Conservation (phyloP, 495 filamentous ascomycete species). For the Wilcoxina mikolae region DNA sequence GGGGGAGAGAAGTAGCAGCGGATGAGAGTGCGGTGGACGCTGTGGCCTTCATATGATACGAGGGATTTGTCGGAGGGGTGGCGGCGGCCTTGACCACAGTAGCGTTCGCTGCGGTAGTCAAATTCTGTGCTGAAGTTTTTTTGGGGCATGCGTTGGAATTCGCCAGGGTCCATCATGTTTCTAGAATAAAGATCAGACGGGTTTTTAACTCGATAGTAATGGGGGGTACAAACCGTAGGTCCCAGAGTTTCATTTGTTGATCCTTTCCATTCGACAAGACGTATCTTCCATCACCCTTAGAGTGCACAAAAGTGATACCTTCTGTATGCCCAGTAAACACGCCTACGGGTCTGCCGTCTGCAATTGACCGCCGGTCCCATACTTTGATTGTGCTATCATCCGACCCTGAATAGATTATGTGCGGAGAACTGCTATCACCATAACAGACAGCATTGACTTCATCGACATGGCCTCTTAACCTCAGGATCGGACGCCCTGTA, state of each 20-base stretch:
- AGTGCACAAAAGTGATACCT: constrained; percentile 88
- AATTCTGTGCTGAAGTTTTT: constrained; percentile 50
- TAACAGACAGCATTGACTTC: constrained; percentile 98
- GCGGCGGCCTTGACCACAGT: constrained; percentile 5
- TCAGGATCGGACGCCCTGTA: constrained; percentile 52
- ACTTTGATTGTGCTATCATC: constrained; percentile 91
- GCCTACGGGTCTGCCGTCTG: constrained; percentile 71
- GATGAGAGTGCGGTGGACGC: constrained; percentile 76
- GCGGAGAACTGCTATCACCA: constrained; percentile 73
- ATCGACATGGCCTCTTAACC: constrained; percentile 60
- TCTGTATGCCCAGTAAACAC: constrained; percentile 91
- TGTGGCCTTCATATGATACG: constrained; percentile 84
- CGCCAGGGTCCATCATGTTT: constrained; percentile 39
- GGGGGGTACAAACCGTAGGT: constrained; percentile 47
- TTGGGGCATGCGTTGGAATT: constrained; percentile 52
- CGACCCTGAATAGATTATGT: constrained; percentile 91
- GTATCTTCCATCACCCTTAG: constrained; percentile 90
- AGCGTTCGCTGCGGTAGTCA: constrained; percentile 71
- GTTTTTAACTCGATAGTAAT: neutral
- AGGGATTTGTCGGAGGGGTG: constrained; percentile 82
- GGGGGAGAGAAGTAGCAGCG: constrained; percentile 92
- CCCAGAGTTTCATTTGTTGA: constrained; percentile 96
- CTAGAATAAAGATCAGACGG: constrained; percentile 2
- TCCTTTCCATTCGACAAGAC: constrained; percentile 91
- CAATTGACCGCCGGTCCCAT: constrained; percentile 88